Conservation (phyloP, 2,329 filamentous ascomycete genomes). For the Pseudodiploospora longispora region DNA sequence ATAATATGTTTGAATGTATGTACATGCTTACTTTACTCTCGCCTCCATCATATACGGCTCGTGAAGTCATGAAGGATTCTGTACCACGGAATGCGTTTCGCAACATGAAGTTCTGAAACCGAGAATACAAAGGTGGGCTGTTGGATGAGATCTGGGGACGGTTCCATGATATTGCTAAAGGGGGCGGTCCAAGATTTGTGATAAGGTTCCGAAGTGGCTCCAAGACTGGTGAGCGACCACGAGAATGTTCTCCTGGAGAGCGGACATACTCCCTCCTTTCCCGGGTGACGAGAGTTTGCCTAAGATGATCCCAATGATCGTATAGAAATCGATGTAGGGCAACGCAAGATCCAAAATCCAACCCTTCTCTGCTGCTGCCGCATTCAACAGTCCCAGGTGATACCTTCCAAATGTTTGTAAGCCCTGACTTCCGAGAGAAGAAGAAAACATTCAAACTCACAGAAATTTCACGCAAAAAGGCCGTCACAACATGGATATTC, state of each 20-base stretch:
- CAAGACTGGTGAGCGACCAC: slow-evolving; percentile 47
- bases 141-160: slow-evolving; percentile 57
- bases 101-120: slow-evolving; percentile 67
- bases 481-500: slow-evolving; percentile 60
- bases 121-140: slow-evolving; percentile 54
- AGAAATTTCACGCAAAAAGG: slow-evolving; percentile 60
- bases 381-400: slow-evolving; percentile 39
- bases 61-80: slow-evolving; percentile 55
- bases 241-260: slow-evolving; percentile 44
- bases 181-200: slow-evolving; percentile 58
- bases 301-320: slow-evolving; percentile 63
- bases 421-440: not conserved
- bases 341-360: slow-evolving; percentile 65
- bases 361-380: slow-evolving; percentile 39
- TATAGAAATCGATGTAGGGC: slow-evolving; percentile 61
- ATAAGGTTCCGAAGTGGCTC: slow-evolving; percentile 55
- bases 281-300: slow-evolving; percentile 53
- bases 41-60: slow-evolving; percentile 62
- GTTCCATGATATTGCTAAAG: slow-evolving; percentile 62
- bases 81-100: slow-evolving; percentile 58
- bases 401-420: slow-evolving; percentile 24
- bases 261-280: slow-evolving; percentile 50
- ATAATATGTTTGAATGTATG: too few species aligned
- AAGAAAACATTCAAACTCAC: slow-evolving; percentile 30
- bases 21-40: slow-evolving; percentile 49